A percentile compares a stretch with the other conserved stretches of the same genome.
These are phyloP conservation scores for Starmerella powellii DNA, from an alignment of 805 yeast species.

Conservation along the genomic window DNA sequence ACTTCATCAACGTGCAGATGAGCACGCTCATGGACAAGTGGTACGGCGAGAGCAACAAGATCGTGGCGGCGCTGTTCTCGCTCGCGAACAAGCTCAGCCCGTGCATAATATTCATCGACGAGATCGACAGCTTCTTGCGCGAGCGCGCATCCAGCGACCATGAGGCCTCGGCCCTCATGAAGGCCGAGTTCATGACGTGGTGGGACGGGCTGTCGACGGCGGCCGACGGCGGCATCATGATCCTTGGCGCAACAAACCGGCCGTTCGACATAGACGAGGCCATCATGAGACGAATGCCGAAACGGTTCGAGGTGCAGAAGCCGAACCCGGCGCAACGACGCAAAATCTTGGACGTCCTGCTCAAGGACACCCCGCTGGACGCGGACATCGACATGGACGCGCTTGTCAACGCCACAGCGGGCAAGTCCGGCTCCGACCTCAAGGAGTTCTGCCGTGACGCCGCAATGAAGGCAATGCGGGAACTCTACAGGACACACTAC, in stretches of 20 bases:
- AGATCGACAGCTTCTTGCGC: constrained; percentile 85
- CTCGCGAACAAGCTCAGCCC: constrained; percentile 84
- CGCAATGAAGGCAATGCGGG: constrained; percentile 78
- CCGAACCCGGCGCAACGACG: constrained; percentile 59
- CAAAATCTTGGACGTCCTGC: constrained; percentile 56
- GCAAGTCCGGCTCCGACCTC: constrained; percentile 81
- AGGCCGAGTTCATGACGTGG: constrained; percentile 93
- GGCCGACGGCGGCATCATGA: constrained; percentile 58
- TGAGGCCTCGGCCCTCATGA: constrained; percentile 87
- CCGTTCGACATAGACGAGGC: constrained; percentile 87
- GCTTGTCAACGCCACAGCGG: constrained; percentile 54
- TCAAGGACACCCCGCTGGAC: constrained; percentile 55
- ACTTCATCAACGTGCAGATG: constrained; percentile 81
- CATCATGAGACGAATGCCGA: constrained; percentile 84
- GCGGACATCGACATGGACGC: constrained; percentile 45
- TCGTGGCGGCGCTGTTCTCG: constrained; percentile 84
- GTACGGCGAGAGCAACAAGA: constrained; percentile 93
- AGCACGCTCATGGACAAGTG: constrained; percentile 92
- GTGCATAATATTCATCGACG: constrained; percentile 89
- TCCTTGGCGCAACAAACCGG: constrained; percentile 90
- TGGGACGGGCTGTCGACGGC: constrained; percentile 82
- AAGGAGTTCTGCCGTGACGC: constrained; percentile 89
- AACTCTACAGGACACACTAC: constrained; percentile 43
- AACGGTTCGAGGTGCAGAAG: constrained; percentile 63
- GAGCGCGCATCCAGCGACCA: constrained; percentile 78